phyloP scores from a whole-genome alignment of 2,329 filamentous ascomycete genomes.

The Botrytis fabae region DNA sequence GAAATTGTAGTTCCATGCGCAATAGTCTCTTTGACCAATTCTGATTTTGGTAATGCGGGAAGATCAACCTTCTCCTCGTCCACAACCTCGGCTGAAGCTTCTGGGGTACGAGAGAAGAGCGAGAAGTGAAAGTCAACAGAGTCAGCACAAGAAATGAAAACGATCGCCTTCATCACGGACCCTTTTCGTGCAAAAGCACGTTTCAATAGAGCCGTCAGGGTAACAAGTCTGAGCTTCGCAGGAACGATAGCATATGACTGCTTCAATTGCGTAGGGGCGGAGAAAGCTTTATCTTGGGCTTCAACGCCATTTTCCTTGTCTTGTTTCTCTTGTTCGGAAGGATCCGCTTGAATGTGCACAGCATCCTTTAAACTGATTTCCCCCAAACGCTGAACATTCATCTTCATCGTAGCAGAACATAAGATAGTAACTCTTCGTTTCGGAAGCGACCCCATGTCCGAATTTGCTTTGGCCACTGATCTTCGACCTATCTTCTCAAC shows the following conservation, averaged over 20 bases:
- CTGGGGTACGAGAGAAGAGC: conserved; percentile 55
- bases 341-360: conserved; percentile 75
- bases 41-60: conserved; percentile 37
- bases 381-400: conserved; percentile 90
- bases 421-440: conserved; percentile 80
- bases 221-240: conserved; percentile 86
- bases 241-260: conserved; percentile 87
- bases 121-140: conserved; percentile 97
- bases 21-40: conserved; percentile 59
- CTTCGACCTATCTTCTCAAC: conserved; percentile 74
- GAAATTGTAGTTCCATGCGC: conserved; percentile 71
- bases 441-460: conserved; percentile 62
- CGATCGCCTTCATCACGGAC: conserved; percentile 92
- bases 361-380: conserved; percentile 95
- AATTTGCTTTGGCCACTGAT: conserved; percentile 59
- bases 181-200: conserved; percentile 85
- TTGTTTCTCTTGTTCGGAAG: conserved; percentile 50
- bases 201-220: conserved; percentile 79
- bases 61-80: conserved; percentile 40
- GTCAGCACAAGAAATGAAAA: conserved; percentile 96
- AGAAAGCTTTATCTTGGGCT: conserved; percentile 58
- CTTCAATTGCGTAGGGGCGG: conserved; percentile 88
- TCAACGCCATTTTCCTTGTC: conserved; percentile 50
- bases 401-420: conserved; percentile 97
- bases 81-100: conserved; percentile 41